Evolutionary conservation across 441 rosid genomes (phyloP).

Genomic region (Populus hybrid): DNA sequence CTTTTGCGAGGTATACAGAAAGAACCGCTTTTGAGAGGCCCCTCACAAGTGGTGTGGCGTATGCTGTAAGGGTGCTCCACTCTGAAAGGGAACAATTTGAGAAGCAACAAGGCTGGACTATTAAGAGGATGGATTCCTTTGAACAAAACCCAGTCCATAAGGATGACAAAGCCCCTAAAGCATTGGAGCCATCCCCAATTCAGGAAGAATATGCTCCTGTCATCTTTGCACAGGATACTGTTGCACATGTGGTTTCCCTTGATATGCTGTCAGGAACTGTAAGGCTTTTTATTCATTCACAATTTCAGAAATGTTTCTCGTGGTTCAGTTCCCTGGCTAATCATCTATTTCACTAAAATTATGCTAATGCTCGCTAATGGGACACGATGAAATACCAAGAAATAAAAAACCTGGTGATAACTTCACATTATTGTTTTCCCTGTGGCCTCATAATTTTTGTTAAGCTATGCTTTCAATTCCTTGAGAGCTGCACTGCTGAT

Average conservation of each 20-base stretch:
- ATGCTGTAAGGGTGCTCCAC: slow-evolving; percentile 86
- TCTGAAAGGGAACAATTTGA: slow-evolving; percentile 87
- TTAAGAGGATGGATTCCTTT: slow-evolving; percentile 68
- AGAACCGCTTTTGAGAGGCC: slow-evolving; percentile 97
- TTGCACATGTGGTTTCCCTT: slow-evolving; percentile 80
- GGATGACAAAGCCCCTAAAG: slow-evolving; percentile 60
- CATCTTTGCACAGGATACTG: slow-evolving; percentile 90
- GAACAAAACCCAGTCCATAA: slow-evolving; percentile 76
- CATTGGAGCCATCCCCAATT: slow-evolving; percentile 67
- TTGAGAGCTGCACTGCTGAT: background rate
- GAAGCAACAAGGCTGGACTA: slow-evolving; percentile 89
- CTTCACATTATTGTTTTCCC: background rate
- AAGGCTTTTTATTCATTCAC: slow-evolving; percentile 25
- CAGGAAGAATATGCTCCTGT: slow-evolving; percentile 96
- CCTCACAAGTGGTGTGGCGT: slow-evolving; percentile 96
- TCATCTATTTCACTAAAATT: background rate
- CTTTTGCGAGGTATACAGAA: slow-evolving; percentile 89
- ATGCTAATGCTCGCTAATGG: background rate
- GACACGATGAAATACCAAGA: background rate
- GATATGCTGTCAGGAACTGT: slow-evolving; percentile 94
- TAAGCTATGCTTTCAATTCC: background rate
- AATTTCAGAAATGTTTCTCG: background rate
- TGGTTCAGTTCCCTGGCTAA: background rate
- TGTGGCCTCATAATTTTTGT: background rate
- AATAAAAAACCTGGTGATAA: background rate